Base-by-base conservation (phyloP, 78 protist species). In the Tieghemostelium lacteum region DNA sequence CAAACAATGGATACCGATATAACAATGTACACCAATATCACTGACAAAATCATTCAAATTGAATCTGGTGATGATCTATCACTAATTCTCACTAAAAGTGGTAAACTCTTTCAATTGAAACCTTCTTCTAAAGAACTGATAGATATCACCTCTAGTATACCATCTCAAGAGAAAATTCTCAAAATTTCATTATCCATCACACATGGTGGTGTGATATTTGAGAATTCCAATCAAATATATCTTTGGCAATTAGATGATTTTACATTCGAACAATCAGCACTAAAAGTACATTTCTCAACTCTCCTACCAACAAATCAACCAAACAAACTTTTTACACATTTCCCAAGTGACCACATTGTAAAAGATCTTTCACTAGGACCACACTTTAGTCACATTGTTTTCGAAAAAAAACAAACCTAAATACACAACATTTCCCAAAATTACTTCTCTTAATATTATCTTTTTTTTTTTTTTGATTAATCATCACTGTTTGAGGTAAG, bases 171-270 rank as follows among this genome's bases (percentile, higher is more conserved):
- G n/a, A n/a, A n/a, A n/a, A 66, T 78, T 26, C 12, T 49, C 0
- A 64, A 66, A 26, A 33, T 78, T n/a, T 1, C 76, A 0, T 20
- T 71, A 22, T 64, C 75, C 42, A 16, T 34, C 31, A 66, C 88
- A 12, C 88, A 78, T 54, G 33, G 42, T 7, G 88, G 74, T 16
- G 76, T 78, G 0, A 65, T 58, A 2, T 71, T 78, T 20, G 67
- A 31, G 19, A 14, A 34, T 7, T 52, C 57, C 28, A 76, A 76
- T 54, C 50, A 76, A 50, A 6, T 78, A 20, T 66, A 54, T 78
- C 33, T 78, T 19, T 78, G 88, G 88, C 45, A 74, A 66, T 24
- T 78, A 3, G 69, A 10, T 58, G 65, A 78, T 78, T 78, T 28
- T 26, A 49, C 20, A 8, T 66, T 34, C 42, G 72, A 33, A 19